These are phyloP conservation scores for Lactarius indigo DNA, from an alignment of 768 basidiomycete genomes.

Conservation along the genomic window DNA sequence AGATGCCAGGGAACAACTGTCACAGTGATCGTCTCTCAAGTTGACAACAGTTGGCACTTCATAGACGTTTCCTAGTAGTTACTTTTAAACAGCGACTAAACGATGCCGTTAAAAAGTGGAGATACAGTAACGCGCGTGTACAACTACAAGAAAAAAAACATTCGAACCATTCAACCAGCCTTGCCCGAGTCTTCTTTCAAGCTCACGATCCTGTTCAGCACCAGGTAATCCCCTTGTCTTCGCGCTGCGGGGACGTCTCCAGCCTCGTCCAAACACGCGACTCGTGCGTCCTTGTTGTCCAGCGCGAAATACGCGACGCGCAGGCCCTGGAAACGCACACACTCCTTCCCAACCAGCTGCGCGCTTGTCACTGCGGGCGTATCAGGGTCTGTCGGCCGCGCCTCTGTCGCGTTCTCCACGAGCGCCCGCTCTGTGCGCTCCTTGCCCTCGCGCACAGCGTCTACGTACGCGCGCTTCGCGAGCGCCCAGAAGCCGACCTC, in stretches of 20 bases:
- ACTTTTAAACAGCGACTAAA: not conserved
- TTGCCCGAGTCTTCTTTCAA: conserved; percentile 95
- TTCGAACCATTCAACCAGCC: conserved; percentile 27
- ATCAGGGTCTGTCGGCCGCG: conserved; percentile 39
- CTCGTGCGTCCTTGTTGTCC: conserved; percentile 71
- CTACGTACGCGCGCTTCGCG: conserved; percentile 60
- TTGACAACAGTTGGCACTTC: not conserved
- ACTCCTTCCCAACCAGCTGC: conserved; percentile 86
- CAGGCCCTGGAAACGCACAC: conserved; percentile 93
- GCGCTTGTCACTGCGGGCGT: conserved; percentile 73
- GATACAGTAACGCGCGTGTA: too few relatives aligned
- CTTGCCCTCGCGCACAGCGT: conserved; percentile 64
- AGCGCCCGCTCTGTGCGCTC: conserved; percentile 59
- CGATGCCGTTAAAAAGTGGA: not conserved
- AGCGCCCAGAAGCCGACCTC: conserved; percentile 89
- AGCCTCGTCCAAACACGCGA: conserved; percentile 60
- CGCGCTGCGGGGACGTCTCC: conserved; percentile 40
- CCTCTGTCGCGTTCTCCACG: conserved; percentile 40
- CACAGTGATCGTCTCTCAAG: not conserved
- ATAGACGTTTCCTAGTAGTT: not conserved
- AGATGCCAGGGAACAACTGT: not conserved
- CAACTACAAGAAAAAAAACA: not conserved
- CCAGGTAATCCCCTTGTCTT: conserved; percentile 71
- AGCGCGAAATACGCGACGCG: conserved; percentile 93
- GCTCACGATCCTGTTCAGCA: conserved; percentile 89